These are phyloP conservation scores for Diaporthe humulicola DNA, from an alignment of 2,329 filamentous ascomycete species.

Conservation along the genomic window DNA sequence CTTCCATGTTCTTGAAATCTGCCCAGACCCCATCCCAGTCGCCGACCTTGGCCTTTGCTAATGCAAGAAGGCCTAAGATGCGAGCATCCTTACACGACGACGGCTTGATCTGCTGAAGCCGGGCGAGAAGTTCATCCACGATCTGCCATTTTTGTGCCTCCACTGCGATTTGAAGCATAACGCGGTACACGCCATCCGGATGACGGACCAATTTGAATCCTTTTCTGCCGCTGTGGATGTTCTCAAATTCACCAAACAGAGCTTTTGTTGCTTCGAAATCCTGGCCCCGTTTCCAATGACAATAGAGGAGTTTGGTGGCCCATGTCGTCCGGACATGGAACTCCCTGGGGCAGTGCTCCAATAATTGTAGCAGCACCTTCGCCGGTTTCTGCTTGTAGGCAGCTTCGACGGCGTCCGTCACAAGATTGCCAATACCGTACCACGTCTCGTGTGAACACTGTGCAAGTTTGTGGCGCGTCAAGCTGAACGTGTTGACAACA, in stretches of 20 bases:
- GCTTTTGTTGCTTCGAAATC: constrained; percentile 45
- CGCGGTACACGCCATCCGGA: constrained; percentile 51
- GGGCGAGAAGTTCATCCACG: constrained; percentile 49
- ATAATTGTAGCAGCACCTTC: constrained; percentile 48
- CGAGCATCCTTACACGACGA: constrained; percentile 48
- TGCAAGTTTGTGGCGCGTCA: constrained; percentile 46
- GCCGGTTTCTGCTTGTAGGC: constrained; percentile 46
- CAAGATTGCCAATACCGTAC: constrained; percentile 46
- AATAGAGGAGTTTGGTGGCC: constrained; percentile 53
- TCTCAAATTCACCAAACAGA: constrained; percentile 46
- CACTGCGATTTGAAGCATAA: constrained; percentile 57
- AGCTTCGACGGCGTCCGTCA: constrained; percentile 50
- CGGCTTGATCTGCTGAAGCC: constrained; percentile 46
- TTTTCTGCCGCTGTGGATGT: constrained; percentile 1
- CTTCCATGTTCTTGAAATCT: constrained; percentile 49
- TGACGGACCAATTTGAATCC: constrained; percentile 47
- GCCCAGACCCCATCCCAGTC: constrained; percentile 57
- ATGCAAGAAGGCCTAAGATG: constrained; percentile 53
- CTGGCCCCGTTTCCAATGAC: constrained; percentile 50
- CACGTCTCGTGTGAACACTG: constrained; percentile 32
- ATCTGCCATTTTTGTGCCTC: constrained; percentile 49
- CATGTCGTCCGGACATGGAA: constrained; percentile 50
- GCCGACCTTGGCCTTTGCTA: constrained; percentile 52
- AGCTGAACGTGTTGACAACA: constrained; percentile 50
- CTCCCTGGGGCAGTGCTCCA: constrained; percentile 42